A percentile compares a stretch with the other conserved stretches of the same genome.
Conservation (phyloP, 2,329 filamentous ascomycete species). For the Hymenoscyphus fraxineus region DNA sequence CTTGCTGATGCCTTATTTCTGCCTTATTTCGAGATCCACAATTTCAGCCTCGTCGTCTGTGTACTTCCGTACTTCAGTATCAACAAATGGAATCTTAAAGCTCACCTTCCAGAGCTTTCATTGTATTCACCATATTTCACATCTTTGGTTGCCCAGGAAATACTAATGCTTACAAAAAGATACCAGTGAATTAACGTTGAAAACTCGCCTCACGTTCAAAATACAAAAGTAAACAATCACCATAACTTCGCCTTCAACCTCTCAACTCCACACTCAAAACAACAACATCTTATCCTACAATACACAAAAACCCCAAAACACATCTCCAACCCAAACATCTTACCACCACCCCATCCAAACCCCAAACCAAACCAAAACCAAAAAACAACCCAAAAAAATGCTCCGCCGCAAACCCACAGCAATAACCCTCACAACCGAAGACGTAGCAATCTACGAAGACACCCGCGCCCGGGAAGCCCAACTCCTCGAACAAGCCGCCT, state of each 20-base stretch:
- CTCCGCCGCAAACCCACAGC: constrained; percentile 65
- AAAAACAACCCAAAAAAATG: constrained; percentile 40
- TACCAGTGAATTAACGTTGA: not conserved
- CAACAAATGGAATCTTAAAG: not conserved
- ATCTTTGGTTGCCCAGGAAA: not conserved
- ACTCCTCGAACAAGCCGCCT: constrained; percentile 24
- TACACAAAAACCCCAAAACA: not conserved
- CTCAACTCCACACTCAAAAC: not conserved
- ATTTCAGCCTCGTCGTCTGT: constrained; percentile 17
- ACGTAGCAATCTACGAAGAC: constrained; percentile 68
- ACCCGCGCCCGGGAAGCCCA: constrained; percentile 43
- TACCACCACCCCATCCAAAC: not conserved
- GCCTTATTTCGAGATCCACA: constrained; percentile 14
- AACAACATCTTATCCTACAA: constrained; percentile 7
- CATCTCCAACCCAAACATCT: not conserved
- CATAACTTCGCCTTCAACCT: not conserved
- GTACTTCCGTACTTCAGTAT: not conserved
- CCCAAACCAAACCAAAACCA: not conserved
- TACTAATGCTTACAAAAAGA: not conserved
- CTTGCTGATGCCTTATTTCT: constrained; percentile 16
- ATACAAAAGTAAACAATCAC: not conserved
- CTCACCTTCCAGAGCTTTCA: not conserved
- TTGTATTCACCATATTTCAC: not conserved
- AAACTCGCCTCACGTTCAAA: not conserved
- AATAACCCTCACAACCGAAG: constrained; percentile 64